Evolutionary conservation across 306 rosid genomes (phyloP).

Genomic region (Acacia acuminata): DNA sequence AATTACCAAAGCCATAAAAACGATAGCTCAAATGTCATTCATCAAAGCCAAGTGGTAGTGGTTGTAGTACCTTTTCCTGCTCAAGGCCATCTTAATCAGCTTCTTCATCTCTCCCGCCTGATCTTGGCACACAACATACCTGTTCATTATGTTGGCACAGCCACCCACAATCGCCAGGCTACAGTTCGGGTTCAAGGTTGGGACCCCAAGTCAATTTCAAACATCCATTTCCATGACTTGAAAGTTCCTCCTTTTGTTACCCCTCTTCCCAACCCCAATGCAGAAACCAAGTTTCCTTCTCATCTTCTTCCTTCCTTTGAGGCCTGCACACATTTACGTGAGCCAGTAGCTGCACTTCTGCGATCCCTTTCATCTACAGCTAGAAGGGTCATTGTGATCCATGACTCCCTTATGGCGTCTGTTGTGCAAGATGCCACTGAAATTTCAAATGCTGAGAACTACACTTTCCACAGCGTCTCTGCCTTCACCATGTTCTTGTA

Average conservation of each 20-base stretch:
- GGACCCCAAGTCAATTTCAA: slow-evolving; percentile 38
- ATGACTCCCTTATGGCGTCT: slow-evolving; percentile 58
- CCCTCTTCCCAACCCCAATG: slow-evolving; percentile 54
- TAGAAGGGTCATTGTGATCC: slow-evolving; percentile 50
- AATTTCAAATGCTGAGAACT: slow-evolving; percentile 49
- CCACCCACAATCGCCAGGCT: slow-evolving; percentile 59
- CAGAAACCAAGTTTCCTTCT: slow-evolving; percentile 51
- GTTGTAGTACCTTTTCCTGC: slow-evolving; percentile 60
- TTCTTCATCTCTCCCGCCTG: slow-evolving; percentile 61
- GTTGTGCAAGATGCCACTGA: slow-evolving; percentile 46
- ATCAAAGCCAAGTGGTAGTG: slow-evolving; percentile 40
- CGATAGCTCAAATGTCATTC: slow-evolving; percentile 5
- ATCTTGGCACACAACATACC: slow-evolving; percentile 48
- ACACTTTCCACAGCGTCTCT: slow-evolving; percentile 46
- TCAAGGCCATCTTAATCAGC: slow-evolving; percentile 82
- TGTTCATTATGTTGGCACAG: slow-evolving; percentile 51
- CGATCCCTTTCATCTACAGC: slow-evolving; percentile 37
- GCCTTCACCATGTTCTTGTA: slow-evolving; percentile 36
- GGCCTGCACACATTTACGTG: slow-evolving; percentile 47
- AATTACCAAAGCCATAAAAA: slow-evolving; percentile 11
- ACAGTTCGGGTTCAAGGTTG: slow-evolving; percentile 49
- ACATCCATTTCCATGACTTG: slow-evolving; percentile 56
- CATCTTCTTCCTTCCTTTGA: slow-evolving; percentile 56
- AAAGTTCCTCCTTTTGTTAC: slow-evolving; percentile 40
- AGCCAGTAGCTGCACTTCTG: slow-evolving; percentile 37